A percentile compares a stretch with the other conserved stretches of the same genome.
These are phyloP conservation scores for Plasmodium knowlesi DNA, from an alignment of 169 alveolate species.

Conservation along the genomic window DNA sequence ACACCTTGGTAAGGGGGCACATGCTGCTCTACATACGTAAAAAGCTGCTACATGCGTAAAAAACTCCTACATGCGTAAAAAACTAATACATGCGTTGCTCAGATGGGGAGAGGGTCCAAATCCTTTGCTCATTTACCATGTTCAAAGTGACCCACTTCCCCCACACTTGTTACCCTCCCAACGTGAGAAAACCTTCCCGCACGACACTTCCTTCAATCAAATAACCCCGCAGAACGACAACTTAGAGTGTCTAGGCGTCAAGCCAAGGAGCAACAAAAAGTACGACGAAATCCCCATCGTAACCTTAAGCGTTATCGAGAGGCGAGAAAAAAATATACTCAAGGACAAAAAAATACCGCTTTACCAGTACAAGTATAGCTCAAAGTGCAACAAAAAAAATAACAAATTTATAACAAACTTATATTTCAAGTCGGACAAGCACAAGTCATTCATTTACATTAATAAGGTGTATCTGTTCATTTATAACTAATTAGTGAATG, in stretches of 20 bases:
- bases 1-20: conserved; percentile 35
- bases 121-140: not conserved
- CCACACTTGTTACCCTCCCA: not conserved
- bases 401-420: conserved; percentile 62
- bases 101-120: not conserved
- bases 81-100: not conserved
- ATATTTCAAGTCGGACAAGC: conserved; percentile 64
- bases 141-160: not conserved
- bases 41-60: not conserved
- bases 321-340: conserved; percentile 50
- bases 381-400: conserved; percentile 52
- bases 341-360: conserved; percentile 71
- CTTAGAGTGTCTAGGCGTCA: conserved; percentile 61
- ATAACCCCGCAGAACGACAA: conserved; percentile 37
- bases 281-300: conserved; percentile 48
- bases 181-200: not conserved
- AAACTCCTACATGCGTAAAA: not conserved
- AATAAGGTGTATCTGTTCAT: conserved; percentile 55
- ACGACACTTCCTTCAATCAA: not conserved
- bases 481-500: not conserved
- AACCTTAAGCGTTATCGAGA: conserved; percentile 38
- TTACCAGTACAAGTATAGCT: conserved; percentile 50
- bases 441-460: conserved; percentile 64
- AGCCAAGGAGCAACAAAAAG: conserved; percentile 47
- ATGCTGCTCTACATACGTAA: not conserved